Conservation (phyloP, 176 grass and related monocot genomes). For the Aegilops tauschii region DNA sequence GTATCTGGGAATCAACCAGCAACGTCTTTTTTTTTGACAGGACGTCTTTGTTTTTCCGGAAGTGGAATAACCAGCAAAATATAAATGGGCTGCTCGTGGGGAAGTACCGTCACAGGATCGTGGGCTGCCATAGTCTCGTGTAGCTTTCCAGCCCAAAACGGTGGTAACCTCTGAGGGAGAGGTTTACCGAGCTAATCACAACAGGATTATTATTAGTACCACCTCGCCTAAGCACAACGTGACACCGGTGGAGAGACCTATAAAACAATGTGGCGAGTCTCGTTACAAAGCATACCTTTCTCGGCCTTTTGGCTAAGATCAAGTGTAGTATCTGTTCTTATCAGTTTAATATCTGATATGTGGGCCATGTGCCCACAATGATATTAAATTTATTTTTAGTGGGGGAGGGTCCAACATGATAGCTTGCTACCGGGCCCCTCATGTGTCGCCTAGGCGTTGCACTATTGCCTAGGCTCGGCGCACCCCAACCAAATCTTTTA, state of each 20-base stretch:
- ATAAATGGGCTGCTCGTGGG: too few species aligned
- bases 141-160: not conserved
- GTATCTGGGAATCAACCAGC: not conserved
- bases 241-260: not conserved
- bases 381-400: too few species aligned
- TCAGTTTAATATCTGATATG: slow-evolving; percentile 10
- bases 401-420: too few species aligned
- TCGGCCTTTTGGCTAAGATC: slow-evolving; percentile 85
- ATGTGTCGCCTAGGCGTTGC: too few species aligned
- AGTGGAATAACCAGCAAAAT: too few species aligned
- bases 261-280: not conserved
- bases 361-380: too few species aligned
- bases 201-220: not conserved
- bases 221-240: not conserved
- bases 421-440: too few species aligned
- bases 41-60: too few species aligned
- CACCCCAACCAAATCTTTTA: too few species aligned
- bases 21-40: too few species aligned
- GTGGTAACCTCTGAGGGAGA: not conserved
- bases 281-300: slow-evolving; percentile 43
- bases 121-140: not conserved
- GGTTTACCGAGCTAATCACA: not conserved
- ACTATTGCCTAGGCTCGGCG: too few species aligned
- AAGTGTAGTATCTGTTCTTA: slow-evolving; percentile 82
- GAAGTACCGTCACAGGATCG: too few species aligned